A percentile compares a stretch with the other conserved stretches of the same genome.
Evolutionary conservation across 441 rosid genomes (phyloP).

Genomic region (Melastoma candidum): DNA sequence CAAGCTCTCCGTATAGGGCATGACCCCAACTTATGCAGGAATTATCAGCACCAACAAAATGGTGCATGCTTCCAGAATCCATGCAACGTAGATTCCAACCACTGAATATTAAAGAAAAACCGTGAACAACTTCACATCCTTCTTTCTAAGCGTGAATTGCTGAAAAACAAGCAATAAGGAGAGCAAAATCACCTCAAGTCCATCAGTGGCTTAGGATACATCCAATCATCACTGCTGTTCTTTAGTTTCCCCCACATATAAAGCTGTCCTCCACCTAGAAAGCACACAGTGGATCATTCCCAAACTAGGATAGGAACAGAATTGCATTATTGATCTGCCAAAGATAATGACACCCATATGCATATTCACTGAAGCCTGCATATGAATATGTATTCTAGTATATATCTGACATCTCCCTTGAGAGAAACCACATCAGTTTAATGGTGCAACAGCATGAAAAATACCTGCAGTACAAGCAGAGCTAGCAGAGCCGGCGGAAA

Average conservation of each 20-base stretch:
- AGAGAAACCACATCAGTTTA: neutral
- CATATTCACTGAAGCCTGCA: too few relatives aligned
- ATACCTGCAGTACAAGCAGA: constrained; percentile 94
- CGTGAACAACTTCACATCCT: too few relatives aligned
- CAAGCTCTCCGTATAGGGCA: constrained; percentile 87
- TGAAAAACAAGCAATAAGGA: constrained; percentile 6
- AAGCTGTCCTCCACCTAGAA: constrained; percentile 88
- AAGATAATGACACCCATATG: too few relatives aligned
- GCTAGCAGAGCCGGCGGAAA: constrained; percentile 81
- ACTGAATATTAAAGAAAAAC: constrained; percentile 26
- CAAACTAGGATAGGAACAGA: too few relatives aligned
- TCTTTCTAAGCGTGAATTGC: neutral
- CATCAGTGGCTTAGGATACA: constrained; percentile 99
- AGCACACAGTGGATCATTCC: neutral
- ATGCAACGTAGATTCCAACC: constrained; percentile 97
- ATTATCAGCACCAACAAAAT: constrained; percentile 92
- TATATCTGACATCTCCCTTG: too few relatives aligned
- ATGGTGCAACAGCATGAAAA: neutral
- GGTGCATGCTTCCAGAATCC: constrained; percentile 95
- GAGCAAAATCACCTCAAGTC: constrained; percentile 66
- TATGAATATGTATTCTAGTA: too few relatives aligned
- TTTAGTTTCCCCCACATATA: constrained; percentile 99
- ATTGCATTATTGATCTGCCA: too few relatives aligned
- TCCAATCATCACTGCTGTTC: constrained; percentile 90
- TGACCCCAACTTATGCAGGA: constrained; percentile 99